These are phyloP conservation scores for Suhomyces tanzawaensis DNA, from an alignment of 805 yeast species.

Conservation along the genomic window DNA sequence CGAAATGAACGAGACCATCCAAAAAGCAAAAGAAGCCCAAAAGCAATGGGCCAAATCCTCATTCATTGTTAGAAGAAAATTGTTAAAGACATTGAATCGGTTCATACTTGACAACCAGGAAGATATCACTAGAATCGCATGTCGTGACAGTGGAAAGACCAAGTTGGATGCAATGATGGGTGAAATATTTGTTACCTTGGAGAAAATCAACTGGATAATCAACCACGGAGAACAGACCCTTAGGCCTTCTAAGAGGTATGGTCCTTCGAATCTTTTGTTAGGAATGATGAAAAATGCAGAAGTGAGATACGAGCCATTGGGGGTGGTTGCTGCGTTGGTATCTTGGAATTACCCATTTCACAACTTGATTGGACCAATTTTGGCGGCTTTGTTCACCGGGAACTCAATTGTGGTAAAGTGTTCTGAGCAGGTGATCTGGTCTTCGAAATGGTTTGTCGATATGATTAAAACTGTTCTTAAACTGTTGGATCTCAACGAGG, in stretches of 20 bases:
- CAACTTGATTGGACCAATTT: conserved; percentile 87
- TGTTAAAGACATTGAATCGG: conserved; percentile 67
- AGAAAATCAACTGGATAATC: conserved; percentile 86
- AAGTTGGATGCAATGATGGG: conserved; percentile 96
- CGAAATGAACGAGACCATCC: conserved; percentile 69
- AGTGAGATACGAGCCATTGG: conserved; percentile 89
- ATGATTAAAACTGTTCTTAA: conserved; percentile 70
- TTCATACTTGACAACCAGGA: conserved; percentile 81
- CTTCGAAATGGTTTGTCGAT: conserved; percentile 73
- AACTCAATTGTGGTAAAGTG: conserved; percentile 90
- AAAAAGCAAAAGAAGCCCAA: conserved; percentile 56
- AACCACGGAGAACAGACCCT: conserved; percentile 76
- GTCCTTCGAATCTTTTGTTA: conserved; percentile 83
- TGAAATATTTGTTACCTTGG: conserved; percentile 91
- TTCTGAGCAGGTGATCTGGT: conserved; percentile 96
- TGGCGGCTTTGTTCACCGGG: conserved; percentile 87
- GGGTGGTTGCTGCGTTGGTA: conserved; percentile 83
- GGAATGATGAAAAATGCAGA: conserved; percentile 84
- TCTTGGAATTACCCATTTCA: conserved; percentile 99
- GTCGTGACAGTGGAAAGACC: conserved; percentile 95
- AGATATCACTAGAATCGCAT: conserved; percentile 84
- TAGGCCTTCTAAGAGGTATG: conserved; percentile 73
- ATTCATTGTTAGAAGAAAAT: conserved; percentile 64
- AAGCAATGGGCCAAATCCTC: conserved; percentile 48
- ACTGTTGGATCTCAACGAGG: conserved; percentile 72